Conservation (phyloP, 805 yeast species). For the Candida pseudofarinosa region DNA sequence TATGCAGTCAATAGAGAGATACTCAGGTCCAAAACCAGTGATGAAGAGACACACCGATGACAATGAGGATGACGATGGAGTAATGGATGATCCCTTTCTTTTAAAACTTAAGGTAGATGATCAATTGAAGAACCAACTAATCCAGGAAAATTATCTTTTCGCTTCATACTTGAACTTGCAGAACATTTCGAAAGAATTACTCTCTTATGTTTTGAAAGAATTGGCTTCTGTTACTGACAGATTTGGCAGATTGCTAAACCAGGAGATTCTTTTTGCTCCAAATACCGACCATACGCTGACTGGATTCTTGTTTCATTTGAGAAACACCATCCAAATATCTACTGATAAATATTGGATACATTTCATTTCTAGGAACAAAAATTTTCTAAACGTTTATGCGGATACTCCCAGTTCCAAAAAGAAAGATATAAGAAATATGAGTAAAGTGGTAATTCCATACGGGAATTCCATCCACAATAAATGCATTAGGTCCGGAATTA, state of each 20-base stretch:
- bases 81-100: conserved; percentile 39
- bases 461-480: conserved; percentile 35
- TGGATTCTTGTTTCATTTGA: conserved; percentile 22
- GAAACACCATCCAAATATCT: conserved; percentile 21
- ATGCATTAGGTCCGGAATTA: conserved; percentile 35
- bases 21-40: conserved; percentile 37
- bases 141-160: conserved; percentile 38
- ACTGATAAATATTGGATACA: conserved; percentile 35
- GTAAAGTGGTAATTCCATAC: conserved; percentile 31
- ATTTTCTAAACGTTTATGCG: conserved; percentile 51
- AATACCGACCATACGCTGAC: conserved; percentile 9
- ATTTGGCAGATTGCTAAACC: conserved; percentile 24
- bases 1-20: conserved; percentile 29
- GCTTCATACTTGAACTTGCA: conserved; percentile 41
- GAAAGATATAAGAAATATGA: conserved; percentile 42
- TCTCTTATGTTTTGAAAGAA: conserved; percentile 35
- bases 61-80: conserved; percentile 22
- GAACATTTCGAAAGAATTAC: conserved; percentile 36
- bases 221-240: conserved; percentile 28
- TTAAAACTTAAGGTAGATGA: conserved; percentile 36
- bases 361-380: conserved; percentile 37
- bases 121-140: conserved; percentile 37
- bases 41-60: conserved; percentile 16
- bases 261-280: conserved; percentile 17
- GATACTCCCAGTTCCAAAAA: conserved; percentile 44